Conservation (phyloP, 257 asterid genomes). For the Pogostemon cablin region DNA sequence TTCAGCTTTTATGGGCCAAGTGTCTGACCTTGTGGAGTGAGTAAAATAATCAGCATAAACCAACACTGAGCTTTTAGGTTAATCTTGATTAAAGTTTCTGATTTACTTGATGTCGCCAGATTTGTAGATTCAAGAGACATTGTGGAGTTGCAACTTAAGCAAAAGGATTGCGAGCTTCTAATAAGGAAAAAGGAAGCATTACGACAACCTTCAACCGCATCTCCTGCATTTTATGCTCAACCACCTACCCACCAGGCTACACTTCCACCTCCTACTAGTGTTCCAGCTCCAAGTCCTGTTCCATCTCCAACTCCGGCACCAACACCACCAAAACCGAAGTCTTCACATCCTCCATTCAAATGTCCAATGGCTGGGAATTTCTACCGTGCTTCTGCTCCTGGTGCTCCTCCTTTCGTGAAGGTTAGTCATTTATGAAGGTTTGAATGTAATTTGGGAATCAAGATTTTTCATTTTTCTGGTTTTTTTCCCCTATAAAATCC, state of each 20-base stretch:
- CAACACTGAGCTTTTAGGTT: background rate
- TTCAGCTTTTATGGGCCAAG: slow-evolving; percentile 55
- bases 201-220: slow-evolving; percentile 45
- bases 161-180: slow-evolving; percentile 52
- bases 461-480: background rate
- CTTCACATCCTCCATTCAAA: slow-evolving; percentile 65
- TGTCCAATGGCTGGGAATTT: slow-evolving; percentile 78
- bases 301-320: slow-evolving; percentile 38
- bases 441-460: too few relatives aligned
- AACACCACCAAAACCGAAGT: slow-evolving; percentile 43
- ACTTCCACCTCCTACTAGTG: slow-evolving; percentile 43
- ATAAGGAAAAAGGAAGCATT: slow-evolving; percentile 62
- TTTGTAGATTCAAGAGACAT: slow-evolving; percentile 65
- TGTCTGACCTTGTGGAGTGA: slow-evolving; percentile 51
- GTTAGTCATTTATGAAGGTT: slow-evolving; percentile 29
- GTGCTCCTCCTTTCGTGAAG: slow-evolving; percentile 68
- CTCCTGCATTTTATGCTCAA: slow-evolving; percentile 39
- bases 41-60: slow-evolving; percentile 32
- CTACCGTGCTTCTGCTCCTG: slow-evolving; percentile 67
- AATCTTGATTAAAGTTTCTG: background rate
- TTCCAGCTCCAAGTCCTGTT: slow-evolving; percentile 32
- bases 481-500: background rate
- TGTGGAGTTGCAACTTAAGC: slow-evolving; percentile 61
- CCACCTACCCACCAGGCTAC: slow-evolving; percentile 43
- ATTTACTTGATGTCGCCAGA: slow-evolving; percentile 35